Evolutionary conservation across 768 basidiomycete species (phyloP).

Genomic region (Pleurotus eryngii): DNA sequence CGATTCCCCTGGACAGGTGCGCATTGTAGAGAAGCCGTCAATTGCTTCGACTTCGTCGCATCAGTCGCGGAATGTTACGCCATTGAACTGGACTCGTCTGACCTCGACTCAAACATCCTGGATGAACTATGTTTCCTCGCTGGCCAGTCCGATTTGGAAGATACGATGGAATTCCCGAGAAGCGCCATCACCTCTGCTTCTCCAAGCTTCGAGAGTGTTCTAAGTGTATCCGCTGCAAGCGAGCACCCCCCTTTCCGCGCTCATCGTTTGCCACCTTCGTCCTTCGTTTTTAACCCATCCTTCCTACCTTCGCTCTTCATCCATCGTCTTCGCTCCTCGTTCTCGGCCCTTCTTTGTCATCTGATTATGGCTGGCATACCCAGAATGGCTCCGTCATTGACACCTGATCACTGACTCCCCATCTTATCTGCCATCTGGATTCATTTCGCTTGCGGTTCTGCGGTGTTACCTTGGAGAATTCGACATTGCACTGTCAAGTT

Average conservation of each 20-base stretch:
- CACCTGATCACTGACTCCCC: too few species aligned
- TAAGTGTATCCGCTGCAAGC: conserved; percentile 26
- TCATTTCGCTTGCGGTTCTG: too few species aligned
- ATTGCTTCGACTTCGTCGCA: conserved; percentile 62
- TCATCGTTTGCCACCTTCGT: conserved; percentile 8
- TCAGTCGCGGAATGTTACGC: conserved; percentile 44
- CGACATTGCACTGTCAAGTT: too few species aligned
- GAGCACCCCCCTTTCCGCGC: conserved; percentile 31
- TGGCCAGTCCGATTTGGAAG: conserved; percentile 33
- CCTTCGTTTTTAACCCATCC: too few species aligned
- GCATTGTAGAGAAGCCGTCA: conserved; percentile 58
- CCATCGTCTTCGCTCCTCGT: too few species aligned
- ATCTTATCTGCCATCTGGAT: too few species aligned
- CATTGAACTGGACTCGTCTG: conserved; percentile 48
- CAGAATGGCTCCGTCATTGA: too few species aligned
- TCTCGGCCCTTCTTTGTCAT: too few species aligned
- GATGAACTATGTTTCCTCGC: conserved; percentile 67
- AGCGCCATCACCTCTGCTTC: conserved; percentile 27
- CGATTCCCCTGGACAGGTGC: conserved; percentile 42
- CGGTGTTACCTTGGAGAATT: too few species aligned
- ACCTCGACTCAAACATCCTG: conserved; percentile 79
- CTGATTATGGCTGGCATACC: too few species aligned
- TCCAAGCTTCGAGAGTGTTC: conserved; percentile 13
- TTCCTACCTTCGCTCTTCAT: too few species aligned
- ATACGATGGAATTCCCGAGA: conserved; percentile 43